Conservation (phyloP, 805 yeast species). For the Candida ascalaphidarum region DNA sequence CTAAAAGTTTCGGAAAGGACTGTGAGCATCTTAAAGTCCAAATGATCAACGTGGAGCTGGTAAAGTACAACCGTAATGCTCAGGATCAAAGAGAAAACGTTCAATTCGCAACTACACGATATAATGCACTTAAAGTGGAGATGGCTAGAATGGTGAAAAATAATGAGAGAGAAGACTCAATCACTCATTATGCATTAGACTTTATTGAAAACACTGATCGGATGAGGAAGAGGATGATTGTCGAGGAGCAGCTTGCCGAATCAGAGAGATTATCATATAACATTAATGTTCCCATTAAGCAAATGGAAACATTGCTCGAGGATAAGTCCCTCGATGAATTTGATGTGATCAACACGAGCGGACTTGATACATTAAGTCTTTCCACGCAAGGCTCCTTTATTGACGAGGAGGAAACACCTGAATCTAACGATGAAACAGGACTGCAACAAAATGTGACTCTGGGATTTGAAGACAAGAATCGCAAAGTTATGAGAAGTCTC, state of each 20-base stretch:
- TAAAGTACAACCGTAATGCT: slow-evolving; percentile 41
- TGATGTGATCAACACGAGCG: slow-evolving; percentile 11
- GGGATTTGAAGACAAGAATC: slow-evolving; percentile 55
- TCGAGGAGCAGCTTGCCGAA: slow-evolving; percentile 40
- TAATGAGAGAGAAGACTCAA: slow-evolving; percentile 6
- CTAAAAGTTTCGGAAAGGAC: slow-evolving; percentile 27
- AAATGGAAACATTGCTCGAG: slow-evolving; percentile 6
- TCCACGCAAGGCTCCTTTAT: slow-evolving; percentile 7
- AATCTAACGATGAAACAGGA: slow-evolving; percentile 4
- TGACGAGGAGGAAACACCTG: slow-evolving; percentile 9
- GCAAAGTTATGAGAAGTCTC: slow-evolving; percentile 64
- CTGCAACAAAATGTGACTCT: too few relatives aligned
- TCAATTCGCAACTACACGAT: slow-evolving; percentile 38
- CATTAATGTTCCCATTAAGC: slow-evolving; percentile 28
- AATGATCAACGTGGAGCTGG: slow-evolving; percentile 37
- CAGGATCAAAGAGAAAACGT: slow-evolving; percentile 64
- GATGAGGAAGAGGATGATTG: slow-evolving; percentile 53
- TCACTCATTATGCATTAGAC: slow-evolving; percentile 61
- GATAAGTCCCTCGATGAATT: slow-evolving; percentile 8
- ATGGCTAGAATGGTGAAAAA: slow-evolving; percentile 23
- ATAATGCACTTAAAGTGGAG: slow-evolving; percentile 39
- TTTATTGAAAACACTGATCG: slow-evolving; percentile 63
- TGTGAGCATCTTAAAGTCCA: slow-evolving; percentile 22
- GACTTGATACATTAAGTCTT: slow-evolving; percentile 19
- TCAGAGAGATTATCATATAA: slow-evolving; percentile 35